Conservation (phyloP, 2,329 filamentous ascomycete species). For the Neofusicoccum parvum region DNA sequence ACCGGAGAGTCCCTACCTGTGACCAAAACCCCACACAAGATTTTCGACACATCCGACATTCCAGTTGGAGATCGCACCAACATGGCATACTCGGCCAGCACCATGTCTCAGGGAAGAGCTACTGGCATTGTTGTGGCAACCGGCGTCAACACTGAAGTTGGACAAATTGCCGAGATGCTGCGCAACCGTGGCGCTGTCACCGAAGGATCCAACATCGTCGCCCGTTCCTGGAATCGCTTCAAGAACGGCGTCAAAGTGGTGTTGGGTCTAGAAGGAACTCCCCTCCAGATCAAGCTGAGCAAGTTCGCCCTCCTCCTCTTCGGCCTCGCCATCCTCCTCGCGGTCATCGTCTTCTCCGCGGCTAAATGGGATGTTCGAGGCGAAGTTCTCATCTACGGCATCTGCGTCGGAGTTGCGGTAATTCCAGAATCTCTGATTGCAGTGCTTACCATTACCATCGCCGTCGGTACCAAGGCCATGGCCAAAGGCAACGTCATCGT, state of each 20-base stretch:
- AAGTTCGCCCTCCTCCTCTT: conserved; percentile 84
- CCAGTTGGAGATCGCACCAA: conserved; percentile 68
- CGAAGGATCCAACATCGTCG: conserved; percentile 15
- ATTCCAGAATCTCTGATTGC: conserved; percentile 51
- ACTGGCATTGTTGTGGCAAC: conserved; percentile 69
- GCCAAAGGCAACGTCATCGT: conserved; percentile 45
- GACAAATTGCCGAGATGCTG: conserved; percentile 64
- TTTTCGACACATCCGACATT: conserved; percentile 54
- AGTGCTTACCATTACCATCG: conserved; percentile 65
- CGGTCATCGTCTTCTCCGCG: conserved; percentile 68
- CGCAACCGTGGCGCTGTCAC: conserved; percentile 8
- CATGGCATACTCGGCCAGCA: conserved; percentile 71
- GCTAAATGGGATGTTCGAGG: conserved; percentile 51
- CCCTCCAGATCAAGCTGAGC: conserved; percentile 80
- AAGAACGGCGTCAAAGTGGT: conserved; percentile 50
- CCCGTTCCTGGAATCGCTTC: conserved; percentile 30
- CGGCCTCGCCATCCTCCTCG: conserved; percentile 69
- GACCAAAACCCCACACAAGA: conserved; percentile 62
- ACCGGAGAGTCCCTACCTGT: conserved; percentile 74
- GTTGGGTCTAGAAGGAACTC: conserved; percentile 74
- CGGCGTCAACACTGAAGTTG: conserved; percentile 76
- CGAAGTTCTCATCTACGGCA: conserved; percentile 52
- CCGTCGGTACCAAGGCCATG: conserved; percentile 45
- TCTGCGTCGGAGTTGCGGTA: conserved; percentile 50
- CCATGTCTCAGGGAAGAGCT: conserved; percentile 70